Percentiles rank a stretch among this genome's conserved stretches.
These are phyloP conservation scores for Suillus ampliporus DNA, from an alignment of 768 basidiomycete genomes.

Conservation along the genomic window DNA sequence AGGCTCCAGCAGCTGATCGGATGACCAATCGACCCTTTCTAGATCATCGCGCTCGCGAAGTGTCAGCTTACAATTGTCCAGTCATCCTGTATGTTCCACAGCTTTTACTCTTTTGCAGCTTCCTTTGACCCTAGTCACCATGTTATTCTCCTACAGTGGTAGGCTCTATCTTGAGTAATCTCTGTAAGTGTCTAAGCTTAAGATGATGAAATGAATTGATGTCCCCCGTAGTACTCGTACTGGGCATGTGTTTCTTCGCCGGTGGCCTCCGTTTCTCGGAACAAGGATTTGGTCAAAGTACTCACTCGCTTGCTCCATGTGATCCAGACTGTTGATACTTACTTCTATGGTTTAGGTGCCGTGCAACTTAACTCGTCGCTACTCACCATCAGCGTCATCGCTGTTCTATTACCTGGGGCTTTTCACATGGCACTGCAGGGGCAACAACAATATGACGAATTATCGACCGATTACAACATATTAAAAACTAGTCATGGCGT, in stretches of 20 bases:
- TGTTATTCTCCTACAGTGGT: constrained; percentile 55
- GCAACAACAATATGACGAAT: constrained; percentile 23
- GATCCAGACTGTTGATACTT: background rate
- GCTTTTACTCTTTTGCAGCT: background rate
- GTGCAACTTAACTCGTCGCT: constrained; percentile 78
- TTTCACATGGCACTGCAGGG: constrained; percentile 65
- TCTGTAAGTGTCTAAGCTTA: constrained; percentile 47
- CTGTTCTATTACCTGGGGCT: constrained; percentile 77
- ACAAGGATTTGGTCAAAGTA: constrained; percentile 77
- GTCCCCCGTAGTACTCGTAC: constrained; percentile 69
- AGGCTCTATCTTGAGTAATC: constrained; percentile 82
- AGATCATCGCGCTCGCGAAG: constrained; percentile 82
- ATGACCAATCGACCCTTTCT: constrained; percentile 8
- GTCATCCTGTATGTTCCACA: constrained; percentile 58
- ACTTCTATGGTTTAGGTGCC: constrained; percentile 50
- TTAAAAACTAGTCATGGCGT: constrained; percentile 82
- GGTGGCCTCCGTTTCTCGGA: constrained; percentile 79
- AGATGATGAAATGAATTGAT: background rate
- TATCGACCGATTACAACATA: constrained; percentile 51
- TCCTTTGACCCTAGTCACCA: constrained; percentile 9
- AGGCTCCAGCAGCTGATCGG: background rate
- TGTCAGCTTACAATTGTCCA: constrained; percentile 85
- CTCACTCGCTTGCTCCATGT: constrained; percentile 25
- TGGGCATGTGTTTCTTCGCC: constrained; percentile 87
- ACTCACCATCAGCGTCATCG: constrained; percentile 77